phyloP scores from a whole-genome alignment of 768 basidiomycete species.

The Boletus subcaerulescens region DNA sequence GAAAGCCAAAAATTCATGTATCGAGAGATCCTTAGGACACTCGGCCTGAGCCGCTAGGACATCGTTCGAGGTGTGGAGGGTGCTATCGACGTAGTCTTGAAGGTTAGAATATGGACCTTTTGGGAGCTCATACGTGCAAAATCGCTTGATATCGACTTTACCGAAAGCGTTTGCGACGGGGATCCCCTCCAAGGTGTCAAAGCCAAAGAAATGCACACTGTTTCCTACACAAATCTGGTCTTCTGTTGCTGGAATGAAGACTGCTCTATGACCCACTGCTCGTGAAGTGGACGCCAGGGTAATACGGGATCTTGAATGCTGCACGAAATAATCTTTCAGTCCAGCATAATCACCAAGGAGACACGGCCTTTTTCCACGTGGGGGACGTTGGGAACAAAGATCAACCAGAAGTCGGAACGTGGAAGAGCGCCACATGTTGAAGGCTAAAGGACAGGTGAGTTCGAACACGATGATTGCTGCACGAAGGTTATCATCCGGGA shows the following conservation, averaged over 20 bases:
- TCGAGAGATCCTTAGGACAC: conserved; percentile 37
- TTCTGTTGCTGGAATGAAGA: too few relatives aligned
- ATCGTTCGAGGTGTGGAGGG: background rate
- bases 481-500: conserved; percentile 29
- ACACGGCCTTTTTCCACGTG: background rate
- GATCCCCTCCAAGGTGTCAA: too few relatives aligned
- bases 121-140: too few relatives aligned
- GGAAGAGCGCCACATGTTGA: conserved; percentile 36
- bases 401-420: conserved; percentile 32
- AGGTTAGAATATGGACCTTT: conserved; percentile 22
- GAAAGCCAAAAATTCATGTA: conserved; percentile 27
- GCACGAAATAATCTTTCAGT: background rate
- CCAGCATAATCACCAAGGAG: background rate
- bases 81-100: background rate
- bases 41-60: conserved; percentile 37
- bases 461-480: conserved; percentile 40
- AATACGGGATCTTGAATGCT: too few relatives aligned
- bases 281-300: background rate
- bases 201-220: too few relatives aligned
- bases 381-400: conserved; percentile 21
- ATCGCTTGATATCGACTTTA: background rate
- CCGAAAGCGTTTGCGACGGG: background rate
- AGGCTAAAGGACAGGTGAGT: conserved; percentile 33
- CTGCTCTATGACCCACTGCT: background rate
- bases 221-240: too few relatives aligned